Base-by-base conservation (phyloP, 1,139 yeast species). In the Suhomyces choctaworum region DNA sequence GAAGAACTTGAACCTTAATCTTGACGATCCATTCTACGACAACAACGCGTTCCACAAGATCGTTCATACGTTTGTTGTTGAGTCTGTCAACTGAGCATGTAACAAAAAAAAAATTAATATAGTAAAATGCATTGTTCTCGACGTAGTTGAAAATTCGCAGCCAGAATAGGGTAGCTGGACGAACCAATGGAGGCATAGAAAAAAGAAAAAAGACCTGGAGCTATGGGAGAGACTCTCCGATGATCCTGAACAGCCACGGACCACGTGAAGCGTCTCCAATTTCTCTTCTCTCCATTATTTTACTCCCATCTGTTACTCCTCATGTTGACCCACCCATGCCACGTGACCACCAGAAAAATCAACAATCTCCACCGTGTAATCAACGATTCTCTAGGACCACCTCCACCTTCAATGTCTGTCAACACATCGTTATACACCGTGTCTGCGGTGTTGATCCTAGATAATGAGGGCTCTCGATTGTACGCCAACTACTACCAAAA, bases 401-500 rank as follows among this genome's bases (percentile, higher is more conserved):
- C 23, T 11, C n/a, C 27, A 15, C 25, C 29, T 11, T 27, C 23
- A 15, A 76, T 75, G 76, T 71, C 82, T 44, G 64, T 73, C 34
- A 78, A 80, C 52, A 70, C 82, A 37, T 81, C 94, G 10, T 72
- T 89, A 44, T 88, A 90, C 64, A 73, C 96, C 9, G 77, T 89
- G 33, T 75, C 82, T 29, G 90, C 95, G 4, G 73, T 83, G 34
- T 66, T 89, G 50, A 77, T 90, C 50, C 76, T 92, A 50, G 97
- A 90, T 60, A 78, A 73, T 50, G 84, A 83, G 45, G 96, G 96
- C 12, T 74, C 78, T 39, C 73, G 98, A 50, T 64, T 92, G 34
- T 86, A 76, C 54, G 82, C 96, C 47, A 90, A 90, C 56, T 94
- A 92, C 69, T 92, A 83, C 65, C 70, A 71, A 19, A 42, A 46